Evolutionary conservation across 2,329 filamentous ascomycete species (phyloP), one percentile per base, ranked within the genome.

Genomic region (Fusarium clavum): DNA sequence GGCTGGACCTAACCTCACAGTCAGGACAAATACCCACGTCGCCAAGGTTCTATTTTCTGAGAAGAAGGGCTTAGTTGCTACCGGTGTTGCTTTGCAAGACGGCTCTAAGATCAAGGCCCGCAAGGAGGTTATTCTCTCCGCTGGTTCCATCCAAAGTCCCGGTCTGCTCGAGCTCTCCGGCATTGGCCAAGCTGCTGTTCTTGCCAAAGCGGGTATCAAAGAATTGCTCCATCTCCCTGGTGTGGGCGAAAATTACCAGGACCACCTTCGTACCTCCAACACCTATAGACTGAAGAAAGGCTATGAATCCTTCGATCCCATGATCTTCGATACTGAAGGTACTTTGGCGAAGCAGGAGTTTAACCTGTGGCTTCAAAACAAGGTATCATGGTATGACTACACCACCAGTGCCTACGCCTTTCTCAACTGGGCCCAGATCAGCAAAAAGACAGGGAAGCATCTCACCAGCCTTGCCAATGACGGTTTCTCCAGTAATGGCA

Each of bases 1-100:
- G 16, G 78, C 79, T 7, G 75, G 78, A 0, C 32, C 75, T 5
- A 86, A 84, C 55, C 76, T 85, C n/a, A 41, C 43, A 14, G 54
- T 71, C 18, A 67, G 7, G 25, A 45, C 46, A 5, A 61, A 56
- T 11, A 1, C 29, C 29, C 40, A 54, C 1, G 56, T 59, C 24
- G 24, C 40, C 16, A 45, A 45, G 11, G 6, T 59, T 20, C 8
- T 54, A 5, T 59, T 59, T 18, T 54, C 56, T 8, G 8, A 24
- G 29, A 13, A n/a, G 5, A 45, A 59, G 4, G 27, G 16, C 8
- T 38, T 59, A 6, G n/a, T 45, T 22, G 48, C 47, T 3, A 54
- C 24, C 1, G 56, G 56, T 25, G 11, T 59, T n/a, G 24, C 45
- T n/a, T 29, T 59, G 3, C 22, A 53, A 38, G 48, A 45, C 10